Percentiles rank a stretch among this genome's conserved stretches.
Evolutionary conservation across 1,284 basidiomycete genomes (phyloP).

Genomic region (Volvariella volvacea): DNA sequence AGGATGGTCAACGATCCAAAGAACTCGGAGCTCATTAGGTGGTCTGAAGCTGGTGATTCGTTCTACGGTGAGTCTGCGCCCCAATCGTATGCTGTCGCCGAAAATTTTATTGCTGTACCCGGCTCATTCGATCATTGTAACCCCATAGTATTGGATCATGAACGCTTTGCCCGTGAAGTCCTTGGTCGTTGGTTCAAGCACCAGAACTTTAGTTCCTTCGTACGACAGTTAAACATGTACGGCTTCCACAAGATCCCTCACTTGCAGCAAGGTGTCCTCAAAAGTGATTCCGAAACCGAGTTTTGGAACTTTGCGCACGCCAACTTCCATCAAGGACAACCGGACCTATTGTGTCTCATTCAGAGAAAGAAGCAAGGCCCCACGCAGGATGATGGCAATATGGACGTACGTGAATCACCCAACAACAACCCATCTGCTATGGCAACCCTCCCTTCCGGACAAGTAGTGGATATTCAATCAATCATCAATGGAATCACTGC

Average conservation of each 20-base stretch:
- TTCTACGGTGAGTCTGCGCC: conserved; percentile 69
- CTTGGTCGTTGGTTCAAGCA: conserved; percentile 96
- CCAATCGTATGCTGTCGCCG: background rate
- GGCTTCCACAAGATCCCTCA: conserved; percentile 96
- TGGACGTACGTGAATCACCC: conserved; percentile 22
- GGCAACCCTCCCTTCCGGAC: conserved; percentile 30
- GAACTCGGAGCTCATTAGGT: conserved; percentile 81
- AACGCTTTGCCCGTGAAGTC: conserved; percentile 87
- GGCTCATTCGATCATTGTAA: background rate
- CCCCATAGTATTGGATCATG: conserved; percentile 80
- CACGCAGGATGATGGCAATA: conserved; percentile 21
- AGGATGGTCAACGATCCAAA: conserved; percentile 90
- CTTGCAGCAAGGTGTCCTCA: conserved; percentile 90
- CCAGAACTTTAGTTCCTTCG: conserved; percentile 90
- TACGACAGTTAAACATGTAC: conserved; percentile 97
- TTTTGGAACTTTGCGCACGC: conserved; percentile 93
- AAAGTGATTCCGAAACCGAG: conserved; percentile 77
- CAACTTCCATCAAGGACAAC: conserved; percentile 85
- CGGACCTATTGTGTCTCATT: conserved; percentile 86
- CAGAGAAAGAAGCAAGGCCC: conserved; percentile 42
- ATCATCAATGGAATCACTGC: conserved; percentile 81
- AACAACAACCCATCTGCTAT: conserved; percentile 6
- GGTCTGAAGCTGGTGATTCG: conserved; percentile 85
- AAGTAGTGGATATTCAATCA: conserved; percentile 67
- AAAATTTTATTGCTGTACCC: background rate